Percentiles rank a stretch among this genome's conserved stretches.
Evolutionary conservation across 371 early-diverging fungal species (phyloP).

Genomic region (Rhizopus delemar): DNA sequence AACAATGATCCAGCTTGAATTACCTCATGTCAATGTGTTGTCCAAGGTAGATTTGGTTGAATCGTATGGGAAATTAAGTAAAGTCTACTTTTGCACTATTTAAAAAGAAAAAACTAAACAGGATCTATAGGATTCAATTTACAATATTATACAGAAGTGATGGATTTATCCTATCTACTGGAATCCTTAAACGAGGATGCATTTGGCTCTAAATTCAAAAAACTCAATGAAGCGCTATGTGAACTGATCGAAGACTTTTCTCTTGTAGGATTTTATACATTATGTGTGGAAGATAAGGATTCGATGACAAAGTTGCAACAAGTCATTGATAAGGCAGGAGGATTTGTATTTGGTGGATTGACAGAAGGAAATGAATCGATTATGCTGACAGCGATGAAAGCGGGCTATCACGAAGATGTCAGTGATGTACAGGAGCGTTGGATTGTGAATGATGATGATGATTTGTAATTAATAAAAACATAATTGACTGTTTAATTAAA

Average conservation of each 20-base stretch:
- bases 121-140: constrained; percentile 69
- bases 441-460: constrained; percentile 35
- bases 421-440: constrained; percentile 68
- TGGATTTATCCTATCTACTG: constrained; percentile 83
- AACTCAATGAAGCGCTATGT: constrained; percentile 81
- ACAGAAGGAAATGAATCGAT: constrained; percentile 81
- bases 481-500: too few relatives aligned
- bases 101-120: background rate
- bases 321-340: constrained; percentile 90
- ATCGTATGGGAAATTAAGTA: constrained; percentile 73
- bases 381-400: constrained; percentile 63
- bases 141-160: constrained; percentile 93
- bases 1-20: constrained; percentile 91
- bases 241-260: constrained; percentile 90
- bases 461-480: too few relatives aligned
- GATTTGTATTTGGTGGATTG: constrained; percentile 86
- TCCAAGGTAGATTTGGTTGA: constrained; percentile 94
- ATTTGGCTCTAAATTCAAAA: constrained; percentile 66
- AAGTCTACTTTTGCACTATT: constrained; percentile 8
- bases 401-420: constrained; percentile 55
- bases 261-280: constrained; percentile 87
- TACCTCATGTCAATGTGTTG: constrained; percentile 95
- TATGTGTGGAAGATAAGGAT: constrained; percentile 86
- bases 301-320: constrained; percentile 76
- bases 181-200: constrained; percentile 72